Percentiles rank a stretch among this genome's conserved stretches.
Conservation (phyloP, 2,329 filamentous ascomycete genomes). For the Botrytis aclada region DNA sequence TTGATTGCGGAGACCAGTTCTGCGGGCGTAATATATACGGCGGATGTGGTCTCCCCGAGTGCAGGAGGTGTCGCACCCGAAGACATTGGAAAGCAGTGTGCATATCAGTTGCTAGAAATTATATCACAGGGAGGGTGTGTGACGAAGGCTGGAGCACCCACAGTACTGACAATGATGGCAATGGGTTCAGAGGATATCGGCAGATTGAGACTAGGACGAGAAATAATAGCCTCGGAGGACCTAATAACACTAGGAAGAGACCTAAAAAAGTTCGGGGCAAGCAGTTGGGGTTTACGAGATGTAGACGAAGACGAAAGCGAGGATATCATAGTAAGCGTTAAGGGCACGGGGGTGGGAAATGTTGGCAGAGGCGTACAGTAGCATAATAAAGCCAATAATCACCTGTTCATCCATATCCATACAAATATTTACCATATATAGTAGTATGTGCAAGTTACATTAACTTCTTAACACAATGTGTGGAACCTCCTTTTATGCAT, state of each 20-base stretch:
- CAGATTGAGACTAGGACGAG: slow-evolving; percentile 74
- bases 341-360: slow-evolving; percentile 90
- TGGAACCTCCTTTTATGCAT: neutral
- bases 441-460: neutral
- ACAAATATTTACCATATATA: neutral
- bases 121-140: slow-evolving; percentile 82
- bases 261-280: slow-evolving; percentile 81
- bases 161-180: slow-evolving; percentile 85
- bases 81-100: slow-evolving; percentile 84
- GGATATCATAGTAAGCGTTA: slow-evolving; percentile 84
- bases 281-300: slow-evolving; percentile 85
- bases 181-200: slow-evolving; percentile 98
- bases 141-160: slow-evolving; percentile 66
- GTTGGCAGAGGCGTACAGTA: slow-evolving; percentile 77
- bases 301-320: slow-evolving; percentile 57
- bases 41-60: slow-evolving; percentile 73
- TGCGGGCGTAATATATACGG: slow-evolving; percentile 76
- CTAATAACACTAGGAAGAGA: slow-evolving; percentile 79
- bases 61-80: slow-evolving; percentile 82
- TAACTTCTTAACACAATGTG: neutral
- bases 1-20: slow-evolving; percentile 90
- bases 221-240: slow-evolving; percentile 78
- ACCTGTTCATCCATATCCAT: neutral
- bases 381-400: slow-evolving; percentile 42
- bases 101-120: slow-evolving; percentile 82